Percentiles rank a stretch among this genome's conserved stretches.
Conservation (phyloP, 2,329 filamentous ascomycete species). For the Scolecobasidium constrictum region DNA sequence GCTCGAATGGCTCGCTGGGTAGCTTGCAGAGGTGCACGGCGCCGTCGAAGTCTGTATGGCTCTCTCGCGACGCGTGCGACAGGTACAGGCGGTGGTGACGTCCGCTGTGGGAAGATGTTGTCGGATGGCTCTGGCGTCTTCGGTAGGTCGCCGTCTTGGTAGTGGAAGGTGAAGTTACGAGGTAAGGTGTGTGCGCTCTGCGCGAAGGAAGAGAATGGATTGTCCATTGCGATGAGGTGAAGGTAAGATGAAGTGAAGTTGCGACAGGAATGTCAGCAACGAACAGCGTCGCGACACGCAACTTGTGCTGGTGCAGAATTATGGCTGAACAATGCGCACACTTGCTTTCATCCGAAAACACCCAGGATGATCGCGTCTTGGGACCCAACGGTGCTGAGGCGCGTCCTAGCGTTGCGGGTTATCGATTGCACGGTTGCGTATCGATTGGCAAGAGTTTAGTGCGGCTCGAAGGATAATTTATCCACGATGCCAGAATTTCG, state of each 20-base stretch:
- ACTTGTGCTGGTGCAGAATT: no score
- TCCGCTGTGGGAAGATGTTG: constrained; percentile 14
- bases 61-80: not conserved
- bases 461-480: no score
- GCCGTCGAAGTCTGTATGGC: constrained; percentile 5
- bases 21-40: not conserved
- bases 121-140: constrained; percentile 33
- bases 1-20: constrained; percentile 6
- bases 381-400: no score
- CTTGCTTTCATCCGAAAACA: no score
- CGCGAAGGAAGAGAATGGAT: not conserved
- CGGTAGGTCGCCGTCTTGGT: constrained; percentile 32
- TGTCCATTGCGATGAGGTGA: not conserved
- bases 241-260: constrained; percentile 2
- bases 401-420: not conserved
- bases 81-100: constrained; percentile 5
- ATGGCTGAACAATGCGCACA: not conserved
- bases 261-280: not conserved
- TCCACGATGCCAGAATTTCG: no score
- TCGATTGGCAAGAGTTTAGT: not conserved
- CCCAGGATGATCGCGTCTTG: no score
- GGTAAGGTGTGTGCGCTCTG: constrained; percentile 28
- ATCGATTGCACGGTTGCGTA: not conserved
- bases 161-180: constrained; percentile 39
- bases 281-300: no score